Base-by-base conservation (phyloP, 148 eudicot species). In the Tetragonia tetragonoides region DNA sequence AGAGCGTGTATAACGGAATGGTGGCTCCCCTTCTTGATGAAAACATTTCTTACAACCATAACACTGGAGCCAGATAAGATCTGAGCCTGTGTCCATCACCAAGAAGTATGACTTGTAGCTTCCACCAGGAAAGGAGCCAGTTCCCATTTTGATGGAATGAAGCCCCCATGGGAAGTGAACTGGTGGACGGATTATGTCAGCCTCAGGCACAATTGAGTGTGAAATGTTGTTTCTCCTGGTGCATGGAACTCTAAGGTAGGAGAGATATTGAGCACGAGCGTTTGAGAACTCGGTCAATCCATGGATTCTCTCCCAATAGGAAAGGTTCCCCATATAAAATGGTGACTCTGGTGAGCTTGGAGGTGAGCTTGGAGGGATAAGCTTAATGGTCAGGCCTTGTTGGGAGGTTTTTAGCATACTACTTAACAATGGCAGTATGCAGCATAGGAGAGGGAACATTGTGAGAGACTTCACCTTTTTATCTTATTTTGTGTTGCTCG, bases 261-360 rank as follows among this genome's bases (percentile, higher is more conserved):
- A 28, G 42, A 24, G 74, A 34, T 23, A 53, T 2, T 12, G n/a
- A 23, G 62, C 61, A 34, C 61, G 74, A 17, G 74, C 41, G 9
- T 44, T 49, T 10, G 39, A 70, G 21, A 46, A 59, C 10, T 47
- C 3, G 10, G 7, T 6, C 2, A 12, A 23, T 3, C 23, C 14
- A 10, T 24, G 34, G 9, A n/a, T 23, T n/a, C 20, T 21, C 40
- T 70, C 57, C 38, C 23, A 7, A 21, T 6, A 49, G 39, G 73
- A 44, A 49, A 70, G 59, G 59, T 12, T 70, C 15, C 18, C 23
- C 21, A 21, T 7, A 17, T 71, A 71, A 34, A 71, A 71, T 14
- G 74, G 74, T 17, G 74, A 71, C 15, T 51, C 42, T 10, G 60
- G 74, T 1, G 74, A 71, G 61, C 14, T 24, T 12, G 74, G 61